phyloP scores from a whole-genome alignment of 2,329 filamentous ascomycete genomes.

The Teratosphaeria viscida region DNA sequence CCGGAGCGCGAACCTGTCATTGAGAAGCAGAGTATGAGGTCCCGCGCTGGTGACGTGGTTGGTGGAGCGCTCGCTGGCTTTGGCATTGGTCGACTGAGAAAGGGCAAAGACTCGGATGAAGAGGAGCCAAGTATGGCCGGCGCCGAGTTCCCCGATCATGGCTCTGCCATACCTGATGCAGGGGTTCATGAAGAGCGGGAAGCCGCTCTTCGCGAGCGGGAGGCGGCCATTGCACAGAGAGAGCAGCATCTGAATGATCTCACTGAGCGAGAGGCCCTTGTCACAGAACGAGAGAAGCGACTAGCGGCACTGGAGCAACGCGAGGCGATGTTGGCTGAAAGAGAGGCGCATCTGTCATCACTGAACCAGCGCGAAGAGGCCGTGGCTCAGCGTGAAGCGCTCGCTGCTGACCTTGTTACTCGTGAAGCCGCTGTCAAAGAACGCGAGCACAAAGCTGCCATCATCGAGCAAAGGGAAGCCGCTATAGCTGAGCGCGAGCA shows the following conservation, averaged over 20 bases:
- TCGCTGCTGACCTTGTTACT: neutral
- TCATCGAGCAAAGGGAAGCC: neutral
- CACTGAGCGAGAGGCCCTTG: neutral
- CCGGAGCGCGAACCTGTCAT: neutral
- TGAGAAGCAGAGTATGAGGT: neutral
- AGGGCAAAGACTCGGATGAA: neutral
- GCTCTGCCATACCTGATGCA: neutral
- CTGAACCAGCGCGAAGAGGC: neutral
- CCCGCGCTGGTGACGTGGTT: slow-evolving; percentile 15
- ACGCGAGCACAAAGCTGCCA: neutral
- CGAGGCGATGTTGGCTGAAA: neutral
- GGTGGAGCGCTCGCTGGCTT: slow-evolving; percentile 26
- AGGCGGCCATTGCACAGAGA: neutral
- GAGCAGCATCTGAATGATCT: neutral
- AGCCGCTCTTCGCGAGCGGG: neutral
- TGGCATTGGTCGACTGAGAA: slow-evolving; percentile 14
- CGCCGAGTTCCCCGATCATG: neutral
- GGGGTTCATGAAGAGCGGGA: neutral
- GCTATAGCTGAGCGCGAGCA: neutral
- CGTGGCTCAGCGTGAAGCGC: neutral
- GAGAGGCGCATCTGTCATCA: neutral
- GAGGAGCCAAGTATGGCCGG: neutral
- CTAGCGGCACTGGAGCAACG: neutral
- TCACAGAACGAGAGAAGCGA: neutral
- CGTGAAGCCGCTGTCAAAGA: neutral